Evolutionary conservation across 352 stramenopile species (phyloP).

Genomic region (Globisporangium viniferum): DNA sequence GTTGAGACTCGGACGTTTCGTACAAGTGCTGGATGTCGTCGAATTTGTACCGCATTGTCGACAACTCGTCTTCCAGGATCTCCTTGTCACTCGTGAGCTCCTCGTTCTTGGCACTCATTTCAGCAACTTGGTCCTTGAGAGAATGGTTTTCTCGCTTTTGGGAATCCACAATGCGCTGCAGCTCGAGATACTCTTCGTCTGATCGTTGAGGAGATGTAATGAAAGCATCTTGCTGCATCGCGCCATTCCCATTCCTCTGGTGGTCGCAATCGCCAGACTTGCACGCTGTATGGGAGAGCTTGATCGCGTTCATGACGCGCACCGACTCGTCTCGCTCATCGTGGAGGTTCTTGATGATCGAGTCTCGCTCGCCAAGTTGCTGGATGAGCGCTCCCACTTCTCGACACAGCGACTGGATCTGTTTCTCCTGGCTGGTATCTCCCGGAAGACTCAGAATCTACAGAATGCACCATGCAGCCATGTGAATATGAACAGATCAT

Average conservation of each 20-base stretch:
- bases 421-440: constrained; percentile 42
- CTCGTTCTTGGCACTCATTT: neutral
- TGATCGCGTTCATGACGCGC: constrained; percentile 43
- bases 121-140: constrained; percentile 10
- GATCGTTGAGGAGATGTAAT: neutral
- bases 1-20: constrained; percentile 37
- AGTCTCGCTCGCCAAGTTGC: constrained; percentile 54
- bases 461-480: neutral
- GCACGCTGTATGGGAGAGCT: constrained; percentile 23
- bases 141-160: neutral
- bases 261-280: constrained; percentile 7
- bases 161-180: constrained; percentile 3
- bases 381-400: constrained; percentile 54
- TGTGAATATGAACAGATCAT: neutral
- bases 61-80: constrained; percentile 18
- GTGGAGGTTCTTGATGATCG: constrained; percentile 52
- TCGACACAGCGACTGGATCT: constrained; percentile 53
- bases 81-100: constrained; percentile 10
- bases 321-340: constrained; percentile 44
- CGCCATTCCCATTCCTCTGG: constrained; percentile 2
- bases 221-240: neutral
- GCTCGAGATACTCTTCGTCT: constrained; percentile 21
- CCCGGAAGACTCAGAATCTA: constrained; percentile 28
- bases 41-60: constrained; percentile 34
- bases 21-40: constrained; percentile 45